Conservation (phyloP, 768 basidiomycete genomes). For the Kwoniella bestiolae region DNA sequence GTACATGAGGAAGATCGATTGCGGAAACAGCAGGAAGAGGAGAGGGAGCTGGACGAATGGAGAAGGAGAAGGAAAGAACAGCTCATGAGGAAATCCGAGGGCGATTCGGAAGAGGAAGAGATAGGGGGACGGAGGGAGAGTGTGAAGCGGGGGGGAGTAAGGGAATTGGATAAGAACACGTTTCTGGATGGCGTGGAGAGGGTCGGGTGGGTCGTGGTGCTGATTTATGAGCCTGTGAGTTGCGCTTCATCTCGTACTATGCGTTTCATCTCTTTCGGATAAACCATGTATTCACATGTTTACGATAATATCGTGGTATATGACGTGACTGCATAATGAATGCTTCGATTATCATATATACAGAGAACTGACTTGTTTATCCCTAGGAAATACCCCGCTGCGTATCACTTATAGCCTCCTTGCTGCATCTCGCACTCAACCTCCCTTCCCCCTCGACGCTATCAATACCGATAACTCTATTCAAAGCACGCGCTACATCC, state of each 20-base stretch:
- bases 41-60: conserved; percentile 8
- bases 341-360: too few species aligned
- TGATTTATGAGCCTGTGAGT: conserved; percentile 55
- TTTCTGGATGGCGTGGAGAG: conserved; percentile 50
- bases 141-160: conserved; percentile 35
- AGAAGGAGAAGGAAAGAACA: conserved; percentile 30
- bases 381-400: conserved; percentile 52
- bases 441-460: conserved; percentile 15
- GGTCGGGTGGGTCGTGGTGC: conserved; percentile 50
- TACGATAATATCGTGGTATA: background rate
- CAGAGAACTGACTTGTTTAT: too few species aligned
- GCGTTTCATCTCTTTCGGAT: background rate
- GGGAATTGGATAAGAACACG: conserved; percentile 47
- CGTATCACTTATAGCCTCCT: conserved; percentile 33
- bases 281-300: too few species aligned
- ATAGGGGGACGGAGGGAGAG: conserved; percentile 8
- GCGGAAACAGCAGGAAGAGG: conserved; percentile 13
- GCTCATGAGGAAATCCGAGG: conserved; percentile 1
- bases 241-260: too few species aligned
- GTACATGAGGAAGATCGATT: conserved; percentile 36
- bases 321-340: background rate
- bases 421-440: conserved; percentile 41
- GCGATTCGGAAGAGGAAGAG: conserved; percentile 13
- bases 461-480: conserved; percentile 30
- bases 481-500: conserved; percentile 47